Percentiles rank a stretch among this genome's conserved stretches.
These are phyloP conservation scores for Mycena pura DNA, from an alignment of 768 basidiomycete genomes.

Conservation along the genomic window DNA sequence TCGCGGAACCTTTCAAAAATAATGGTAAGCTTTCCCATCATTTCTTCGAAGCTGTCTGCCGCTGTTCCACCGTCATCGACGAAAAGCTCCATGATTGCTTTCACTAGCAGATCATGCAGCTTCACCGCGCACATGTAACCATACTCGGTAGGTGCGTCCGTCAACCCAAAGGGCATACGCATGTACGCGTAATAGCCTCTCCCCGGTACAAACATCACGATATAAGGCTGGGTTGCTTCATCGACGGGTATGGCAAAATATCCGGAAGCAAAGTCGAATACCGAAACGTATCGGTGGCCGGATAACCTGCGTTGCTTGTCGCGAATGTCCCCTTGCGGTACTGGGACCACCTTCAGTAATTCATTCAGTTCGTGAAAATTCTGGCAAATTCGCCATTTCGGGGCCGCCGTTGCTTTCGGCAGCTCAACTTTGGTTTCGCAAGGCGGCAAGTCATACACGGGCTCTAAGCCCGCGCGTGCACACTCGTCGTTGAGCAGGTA, in stretches of 20 bases:
- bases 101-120: slow-evolving; percentile 35
- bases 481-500: slow-evolving; percentile 43
- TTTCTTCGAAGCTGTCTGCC: slow-evolving; percentile 39
- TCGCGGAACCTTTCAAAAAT: slow-evolving; percentile 38
- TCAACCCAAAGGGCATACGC: slow-evolving; percentile 49
- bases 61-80: slow-evolving; percentile 46
- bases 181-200: slow-evolving; percentile 42
- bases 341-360: slow-evolving; percentile 33
- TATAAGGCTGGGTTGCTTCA: slow-evolving; percentile 32
- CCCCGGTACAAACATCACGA: slow-evolving; percentile 45
- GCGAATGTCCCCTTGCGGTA: slow-evolving; percentile 45
- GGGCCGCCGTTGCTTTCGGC: not conserved
- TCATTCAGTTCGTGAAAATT: slow-evolving; percentile 44
- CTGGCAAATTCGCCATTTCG: slow-evolving; percentile 49
- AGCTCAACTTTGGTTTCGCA: not conserved
- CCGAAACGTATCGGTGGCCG: slow-evolving; percentile 41
- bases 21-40: slow-evolving; percentile 29
- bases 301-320: slow-evolving; percentile 43
- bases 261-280: slow-evolving; percentile 46
- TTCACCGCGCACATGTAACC: slow-evolving; percentile 32
- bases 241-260: slow-evolving; percentile 36
- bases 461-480: slow-evolving; percentile 29
- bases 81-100: slow-evolving; percentile 38
- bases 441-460: slow-evolving; percentile 31
- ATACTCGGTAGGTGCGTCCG: slow-evolving; percentile 46